Conservation (phyloP, 352 stramenopile genomes). For the Elongisporangium undulatum region DNA sequence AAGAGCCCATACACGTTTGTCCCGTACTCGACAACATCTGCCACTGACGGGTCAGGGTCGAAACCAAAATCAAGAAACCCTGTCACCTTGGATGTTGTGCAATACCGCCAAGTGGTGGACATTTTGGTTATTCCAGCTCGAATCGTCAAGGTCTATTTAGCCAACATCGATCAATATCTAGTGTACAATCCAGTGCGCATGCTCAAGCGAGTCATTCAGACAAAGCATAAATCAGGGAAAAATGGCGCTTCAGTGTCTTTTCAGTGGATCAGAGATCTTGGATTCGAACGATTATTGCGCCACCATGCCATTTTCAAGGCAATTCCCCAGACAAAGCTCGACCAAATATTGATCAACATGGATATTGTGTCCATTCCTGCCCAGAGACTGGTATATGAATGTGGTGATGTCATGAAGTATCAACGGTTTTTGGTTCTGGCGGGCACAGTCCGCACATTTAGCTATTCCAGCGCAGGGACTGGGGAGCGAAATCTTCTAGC, state of each 20-base stretch:
- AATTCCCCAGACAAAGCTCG: conserved; percentile 15
- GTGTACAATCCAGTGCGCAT: conserved; percentile 37
- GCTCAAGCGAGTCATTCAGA: conserved; percentile 23
- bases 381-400: conserved; percentile 19
- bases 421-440: conserved; percentile 15
- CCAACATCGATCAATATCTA: conserved; percentile 23
- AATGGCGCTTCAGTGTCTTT: background rate
- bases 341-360: conserved; percentile 9
- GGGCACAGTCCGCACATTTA: conserved; percentile 14
- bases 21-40: conserved; percentile 12
- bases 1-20: conserved; percentile 36
- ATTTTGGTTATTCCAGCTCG: conserved; percentile 25
- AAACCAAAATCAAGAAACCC: background rate
- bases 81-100: background rate
- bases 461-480: conserved; percentile 1
- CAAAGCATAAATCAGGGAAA: conserved; percentile 1
- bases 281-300: conserved; percentile 16
- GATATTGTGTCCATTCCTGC: conserved; percentile 14
- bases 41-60: background rate
- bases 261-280: conserved; percentile 5
- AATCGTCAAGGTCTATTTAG: conserved; percentile 23
- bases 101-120: conserved; percentile 4
- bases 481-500: background rate
- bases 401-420: conserved; percentile 13
- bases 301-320: conserved; percentile 15